Conservation (phyloP, 2,329 filamentous ascomycete species). For the Penicillium crustosum region DNA sequence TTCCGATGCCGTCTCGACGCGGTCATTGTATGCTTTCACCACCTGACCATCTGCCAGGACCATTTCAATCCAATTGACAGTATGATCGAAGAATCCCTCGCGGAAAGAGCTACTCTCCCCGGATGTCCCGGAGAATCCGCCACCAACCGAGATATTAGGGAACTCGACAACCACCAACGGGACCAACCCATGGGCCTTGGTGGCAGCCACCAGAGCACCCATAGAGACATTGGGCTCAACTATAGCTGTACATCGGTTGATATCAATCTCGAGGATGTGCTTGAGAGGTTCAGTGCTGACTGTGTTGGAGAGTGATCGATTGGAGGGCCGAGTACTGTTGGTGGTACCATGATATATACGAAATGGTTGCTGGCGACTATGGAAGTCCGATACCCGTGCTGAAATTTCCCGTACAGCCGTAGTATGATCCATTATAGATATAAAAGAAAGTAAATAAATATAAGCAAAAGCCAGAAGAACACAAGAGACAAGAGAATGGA, state of each 20-base stretch:
- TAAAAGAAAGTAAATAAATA: neutral
- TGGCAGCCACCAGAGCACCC: slow-evolving; percentile 61
- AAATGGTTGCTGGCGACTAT: slow-evolving; percentile 58
- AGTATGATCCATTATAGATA: slow-evolving; percentile 20
- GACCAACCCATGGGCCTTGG: slow-evolving; percentile 56
- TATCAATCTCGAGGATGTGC: slow-evolving; percentile 63
- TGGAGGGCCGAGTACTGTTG: slow-evolving; percentile 67
- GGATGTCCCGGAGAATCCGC: slow-evolving; percentile 65
- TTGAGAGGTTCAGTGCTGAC: slow-evolving; percentile 67
- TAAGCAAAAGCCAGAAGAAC: neutral
- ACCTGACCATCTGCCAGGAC: slow-evolving; percentile 60
- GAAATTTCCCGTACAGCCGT: slow-evolving; percentile 18
- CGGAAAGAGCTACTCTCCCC: slow-evolving; percentile 68
- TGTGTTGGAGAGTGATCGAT: slow-evolving; percentile 47
- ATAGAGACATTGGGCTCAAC: slow-evolving; percentile 71
- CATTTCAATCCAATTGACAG: slow-evolving; percentile 62
- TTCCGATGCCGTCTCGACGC: neutral
- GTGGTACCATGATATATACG: slow-evolving; percentile 76
- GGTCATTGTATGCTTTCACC: slow-evolving; percentile 46
- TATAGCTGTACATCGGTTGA: slow-evolving; percentile 53
- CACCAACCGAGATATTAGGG: slow-evolving; percentile 67
- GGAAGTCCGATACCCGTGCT: slow-evolving; percentile 38
- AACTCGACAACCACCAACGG: slow-evolving; percentile 71
- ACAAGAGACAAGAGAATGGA: neutral
- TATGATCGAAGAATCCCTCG: slow-evolving; percentile 66